phyloP scores from a whole-genome alignment of 345 rosid species.

The Gossypium ekmanianum region DNA sequence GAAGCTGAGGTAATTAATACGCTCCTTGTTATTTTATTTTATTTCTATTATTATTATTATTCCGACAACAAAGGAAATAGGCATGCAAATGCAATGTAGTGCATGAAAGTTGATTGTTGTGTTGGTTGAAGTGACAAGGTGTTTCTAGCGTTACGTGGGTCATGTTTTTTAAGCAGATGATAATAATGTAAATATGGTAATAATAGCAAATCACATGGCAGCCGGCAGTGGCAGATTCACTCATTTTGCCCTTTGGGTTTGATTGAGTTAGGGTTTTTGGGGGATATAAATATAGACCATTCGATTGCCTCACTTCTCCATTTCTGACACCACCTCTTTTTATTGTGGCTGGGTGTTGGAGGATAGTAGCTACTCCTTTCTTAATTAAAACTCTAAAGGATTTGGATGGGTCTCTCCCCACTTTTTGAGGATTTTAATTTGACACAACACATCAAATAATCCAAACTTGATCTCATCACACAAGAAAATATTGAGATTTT shows the following conservation, averaged over 20 bases:
- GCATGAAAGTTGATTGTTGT: constrained; percentile 23
- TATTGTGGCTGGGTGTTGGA: not conserved
- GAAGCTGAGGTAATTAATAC: constrained; percentile 34
- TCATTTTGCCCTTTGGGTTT: not conserved
- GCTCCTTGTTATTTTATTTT: not conserved
- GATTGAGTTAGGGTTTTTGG: not conserved
- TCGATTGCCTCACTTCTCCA: not conserved
- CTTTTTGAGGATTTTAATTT: no score
- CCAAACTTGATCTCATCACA: no score
- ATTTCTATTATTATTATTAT: not conserved
- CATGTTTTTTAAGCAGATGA: not conserved
- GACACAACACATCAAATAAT: no score
- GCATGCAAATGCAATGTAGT: constrained; percentile 1
- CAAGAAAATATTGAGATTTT: no score
- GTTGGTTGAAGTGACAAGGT: constrained; percentile 13
- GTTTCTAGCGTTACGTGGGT: constrained; percentile 8
- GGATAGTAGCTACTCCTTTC: no score
- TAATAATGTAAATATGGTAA: not conserved
- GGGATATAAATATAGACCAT: not conserved
- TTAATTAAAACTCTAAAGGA: no score
- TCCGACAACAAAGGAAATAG: constrained; percentile 6
- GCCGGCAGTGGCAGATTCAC: not conserved
- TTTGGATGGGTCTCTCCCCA: no score
- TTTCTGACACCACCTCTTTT: not conserved
- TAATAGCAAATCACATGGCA: constrained; percentile 6